phyloP scores from a whole-genome alignment of 2,329 filamentous ascomycete genomes.

The Stachybotrys chartarum region DNA sequence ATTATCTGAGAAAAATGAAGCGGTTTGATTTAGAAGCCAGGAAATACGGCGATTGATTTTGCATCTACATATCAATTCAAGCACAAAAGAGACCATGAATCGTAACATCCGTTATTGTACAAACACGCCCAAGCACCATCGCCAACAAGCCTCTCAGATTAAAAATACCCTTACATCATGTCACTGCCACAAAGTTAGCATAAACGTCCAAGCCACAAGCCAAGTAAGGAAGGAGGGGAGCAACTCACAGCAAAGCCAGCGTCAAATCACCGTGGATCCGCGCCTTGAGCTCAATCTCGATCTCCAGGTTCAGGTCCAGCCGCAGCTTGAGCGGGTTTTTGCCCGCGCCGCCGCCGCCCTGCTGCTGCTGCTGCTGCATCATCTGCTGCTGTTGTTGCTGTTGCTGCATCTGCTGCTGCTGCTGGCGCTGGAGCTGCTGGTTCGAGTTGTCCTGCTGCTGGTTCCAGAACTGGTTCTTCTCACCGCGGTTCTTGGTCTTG shows the following conservation, averaged over 20 bases:
- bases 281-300: conserved; percentile 80
- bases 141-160: neutral
- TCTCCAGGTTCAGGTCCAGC: conserved; percentile 73
- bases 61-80: too few species aligned
- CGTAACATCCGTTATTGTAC: neutral
- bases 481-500: conserved; percentile 8
- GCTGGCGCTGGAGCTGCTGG: conserved; percentile 7
- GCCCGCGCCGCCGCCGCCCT: conserved; percentile 9
- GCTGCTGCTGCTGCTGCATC: conserved; percentile 9
- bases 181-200: neutral
- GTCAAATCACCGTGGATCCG: conserved; percentile 81
- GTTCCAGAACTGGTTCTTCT: conserved; percentile 14
- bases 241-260: conserved; percentile 56
- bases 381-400: conserved; percentile 9
- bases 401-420: conserved; percentile 11
- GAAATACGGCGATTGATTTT: too few species aligned
- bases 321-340: conserved; percentile 51
- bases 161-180: neutral
- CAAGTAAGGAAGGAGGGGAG: conserved; percentile 3
- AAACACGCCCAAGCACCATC: neutral
- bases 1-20: too few species aligned
- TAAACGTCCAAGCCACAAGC: neutral
- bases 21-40: too few species aligned
- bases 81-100: too few species aligned
- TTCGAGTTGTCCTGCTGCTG: conserved; percentile 12